phyloP scores from a whole-genome alignment of 1,139 yeast species.

The Zygosaccharomyces pseudobailii region DNA sequence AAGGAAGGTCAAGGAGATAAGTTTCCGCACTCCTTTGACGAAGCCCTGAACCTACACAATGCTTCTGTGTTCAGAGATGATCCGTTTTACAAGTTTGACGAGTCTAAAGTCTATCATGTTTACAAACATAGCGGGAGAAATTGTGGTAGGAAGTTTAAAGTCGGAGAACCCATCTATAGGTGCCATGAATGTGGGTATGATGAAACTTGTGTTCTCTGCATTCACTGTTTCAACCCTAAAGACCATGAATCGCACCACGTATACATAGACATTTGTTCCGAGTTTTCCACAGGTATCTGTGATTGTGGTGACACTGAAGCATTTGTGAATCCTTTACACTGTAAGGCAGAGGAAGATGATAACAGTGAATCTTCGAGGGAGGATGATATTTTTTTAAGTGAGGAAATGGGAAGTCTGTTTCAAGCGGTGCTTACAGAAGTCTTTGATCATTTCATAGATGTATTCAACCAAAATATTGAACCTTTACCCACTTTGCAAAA shows the following conservation, averaged over 20 bases:
- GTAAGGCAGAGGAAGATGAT: conserved; percentile 35
- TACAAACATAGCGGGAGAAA: conserved; percentile 46
- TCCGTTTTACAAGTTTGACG: conserved; percentile 22
- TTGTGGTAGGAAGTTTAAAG: conserved; percentile 57
- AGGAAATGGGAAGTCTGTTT: conserved; percentile 14
- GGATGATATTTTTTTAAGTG: conserved; percentile 15
- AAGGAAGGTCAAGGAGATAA: conserved; percentile 7
- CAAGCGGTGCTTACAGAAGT: conserved; percentile 26
- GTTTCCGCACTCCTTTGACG: conserved; percentile 20
- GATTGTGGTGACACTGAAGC: conserved; percentile 71
- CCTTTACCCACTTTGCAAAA: conserved; percentile 32
- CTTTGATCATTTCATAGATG: conserved; percentile 34
- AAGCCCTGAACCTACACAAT: conserved; percentile 14
- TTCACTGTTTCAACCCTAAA: conserved; percentile 59
- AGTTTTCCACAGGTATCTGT: conserved; percentile 54
- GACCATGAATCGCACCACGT: conserved; percentile 67
- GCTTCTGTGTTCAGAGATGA: conserved; percentile 10
- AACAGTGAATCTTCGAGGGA: conserved; percentile 11
- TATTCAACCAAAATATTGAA: conserved; percentile 34
- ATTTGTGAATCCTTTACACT: conserved; percentile 45
- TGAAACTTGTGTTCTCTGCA: conserved; percentile 70
- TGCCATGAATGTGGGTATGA: conserved; percentile 69
- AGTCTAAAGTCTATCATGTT: conserved; percentile 12
- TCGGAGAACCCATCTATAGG: conserved; percentile 61
- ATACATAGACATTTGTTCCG: conserved; percentile 46